Base-by-base conservation (phyloP, 805 yeast genomes). In the Wickerhamiella sergipiensis region DNA sequence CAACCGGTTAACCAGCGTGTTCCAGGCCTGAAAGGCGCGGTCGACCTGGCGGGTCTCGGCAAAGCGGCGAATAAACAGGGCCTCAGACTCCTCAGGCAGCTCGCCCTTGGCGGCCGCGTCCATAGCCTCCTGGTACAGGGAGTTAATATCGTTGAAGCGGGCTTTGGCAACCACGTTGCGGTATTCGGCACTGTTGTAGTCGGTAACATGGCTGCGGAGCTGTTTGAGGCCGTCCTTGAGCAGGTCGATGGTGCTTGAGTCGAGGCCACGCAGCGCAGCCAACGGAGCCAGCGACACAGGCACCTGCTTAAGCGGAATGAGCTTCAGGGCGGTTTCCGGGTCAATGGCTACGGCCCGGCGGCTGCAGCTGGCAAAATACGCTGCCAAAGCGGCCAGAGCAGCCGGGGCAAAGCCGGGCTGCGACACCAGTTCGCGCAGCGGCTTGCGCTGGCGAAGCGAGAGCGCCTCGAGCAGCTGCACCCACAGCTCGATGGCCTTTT, bases 11-110 rank as follows among this genome's bases (percentile, higher is more conserved):
- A 73, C 56, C 66, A 82, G 61, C 43, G 65, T 68, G 53, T 74
- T 76, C 77, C 85, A 81, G 1, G 77, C 61, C 10, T 65, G 64
- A 45, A 61, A 62, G 17, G 69, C 64, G 26, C 38, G 45, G 15
- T 58, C 54, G 2, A 54, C 52, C 43, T 60, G 58, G 8, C 60
- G 50, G 13, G 59, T 54, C 46, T 63, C 65, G 19, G 65, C 64
- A 42, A 63, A 61, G 15, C 63, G 53, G 6, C 53, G 44, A 21
- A 65, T 63, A 46, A 63, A 64, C 31, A 60, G 57, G 0, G 67
- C 64, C 40, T 59, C 62, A 12, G 57, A 47, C 5, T 44, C 52
- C 52, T 64, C 68, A 7, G 59, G 50, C 12, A 64, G 45, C 15
- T 53, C 49, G 7, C 53, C 33, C 17, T 54, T 49, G 19, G 48